A percentile compares a stretch with the other conserved stretches of the same genome.
phyloP scores from a whole-genome alignment of 2,329 filamentous ascomycete genomes.

The Exophiala dermatitidis region DNA sequence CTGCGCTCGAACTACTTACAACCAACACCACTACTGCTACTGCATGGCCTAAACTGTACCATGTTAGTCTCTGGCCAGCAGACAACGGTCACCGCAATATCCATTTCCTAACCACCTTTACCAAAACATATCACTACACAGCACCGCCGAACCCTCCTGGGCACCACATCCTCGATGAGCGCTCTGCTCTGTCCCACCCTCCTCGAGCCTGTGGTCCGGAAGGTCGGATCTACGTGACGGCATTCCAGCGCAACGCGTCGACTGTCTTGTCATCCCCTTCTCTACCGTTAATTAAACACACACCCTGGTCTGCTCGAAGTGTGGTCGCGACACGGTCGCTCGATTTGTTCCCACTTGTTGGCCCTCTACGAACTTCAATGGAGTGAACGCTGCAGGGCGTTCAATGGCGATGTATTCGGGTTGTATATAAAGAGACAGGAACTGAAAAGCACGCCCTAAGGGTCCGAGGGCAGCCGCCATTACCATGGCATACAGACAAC shows the following conservation, averaged over 20 bases:
- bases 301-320: constrained; percentile 4
- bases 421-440: constrained; percentile 19
- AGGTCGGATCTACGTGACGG: constrained; percentile 16
- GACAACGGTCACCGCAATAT: constrained; percentile 2
- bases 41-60: neutral
- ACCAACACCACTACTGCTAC: no score
- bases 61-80: neutral
- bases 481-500: constrained; percentile 23
- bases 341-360: constrained; percentile 8
- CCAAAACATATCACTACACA: neutral
- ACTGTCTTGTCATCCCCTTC: constrained; percentile 7
- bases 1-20: neutral
- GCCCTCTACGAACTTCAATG: constrained; percentile 4
- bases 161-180: neutral
- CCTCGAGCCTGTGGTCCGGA: constrained; percentile 1
- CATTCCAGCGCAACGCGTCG: constrained; percentile 15
- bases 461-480: constrained; percentile 4
- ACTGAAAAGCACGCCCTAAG: constrained; percentile 3
- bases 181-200: neutral
- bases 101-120: neutral
- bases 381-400: constrained; percentile 16
- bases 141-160: neutral
- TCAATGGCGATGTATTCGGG: constrained; percentile 11
- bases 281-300: neutral
- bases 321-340: constrained; percentile 19